Evolutionary conservation across 805 yeast species (phyloP).

Genomic region (Isabelozyma heimii): DNA sequence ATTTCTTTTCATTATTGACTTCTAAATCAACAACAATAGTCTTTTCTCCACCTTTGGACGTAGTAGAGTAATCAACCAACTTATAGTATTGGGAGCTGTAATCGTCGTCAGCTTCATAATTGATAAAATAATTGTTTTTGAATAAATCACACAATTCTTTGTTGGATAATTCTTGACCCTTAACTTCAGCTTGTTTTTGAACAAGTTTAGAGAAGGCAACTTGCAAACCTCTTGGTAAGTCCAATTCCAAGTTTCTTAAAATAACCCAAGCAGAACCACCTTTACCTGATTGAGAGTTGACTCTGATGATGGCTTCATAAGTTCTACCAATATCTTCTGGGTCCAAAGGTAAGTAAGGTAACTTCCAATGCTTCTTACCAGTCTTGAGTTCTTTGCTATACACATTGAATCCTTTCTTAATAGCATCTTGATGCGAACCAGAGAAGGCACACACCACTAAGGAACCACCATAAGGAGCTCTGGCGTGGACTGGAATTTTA

Average conservation of each 20-base stretch:
- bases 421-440: slow-evolving; percentile 88
- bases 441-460: slow-evolving; percentile 80
- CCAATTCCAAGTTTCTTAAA: slow-evolving; percentile 70
- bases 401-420: slow-evolving; percentile 71
- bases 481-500: slow-evolving; percentile 73
- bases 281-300: slow-evolving; percentile 84
- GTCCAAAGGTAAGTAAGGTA: slow-evolving; percentile 82
- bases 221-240: slow-evolving; percentile 78
- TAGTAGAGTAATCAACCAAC: slow-evolving; percentile 48
- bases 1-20: slow-evolving; percentile 37
- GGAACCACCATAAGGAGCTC: slow-evolving; percentile 83
- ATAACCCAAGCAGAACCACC: slow-evolving; percentile 92
- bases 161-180: slow-evolving; percentile 69
- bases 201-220: slow-evolving; percentile 71
- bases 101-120: slow-evolving; percentile 27
- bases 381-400: slow-evolving; percentile 39
- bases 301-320: slow-evolving; percentile 90
- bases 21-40: slow-evolving; percentile 50
- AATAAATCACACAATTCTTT: slow-evolving; percentile 65
- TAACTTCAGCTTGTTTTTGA: slow-evolving; percentile 64
- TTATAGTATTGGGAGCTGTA: slow-evolving; percentile 27
- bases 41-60: slow-evolving; percentile 33
- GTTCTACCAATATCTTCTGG: slow-evolving; percentile 84
- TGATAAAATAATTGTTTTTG: slow-evolving; percentile 53
- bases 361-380: slow-evolving; percentile 53